Evolutionary conservation across 208 protist genomes (phyloP), one percentile per base, ranked within the genome.

Genomic region (Blechomonas ayalai): DNA sequence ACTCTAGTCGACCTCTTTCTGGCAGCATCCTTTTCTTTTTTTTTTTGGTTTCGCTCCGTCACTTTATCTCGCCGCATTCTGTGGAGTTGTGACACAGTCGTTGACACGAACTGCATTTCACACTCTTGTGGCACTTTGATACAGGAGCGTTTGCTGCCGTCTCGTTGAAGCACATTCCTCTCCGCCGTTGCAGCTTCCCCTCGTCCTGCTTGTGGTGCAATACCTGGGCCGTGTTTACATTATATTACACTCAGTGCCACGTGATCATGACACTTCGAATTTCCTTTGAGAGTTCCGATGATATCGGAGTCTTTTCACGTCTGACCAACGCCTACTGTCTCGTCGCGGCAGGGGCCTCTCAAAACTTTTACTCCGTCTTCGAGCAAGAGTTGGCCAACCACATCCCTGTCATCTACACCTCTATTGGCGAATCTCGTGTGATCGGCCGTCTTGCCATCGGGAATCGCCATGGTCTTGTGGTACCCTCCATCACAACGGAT

Each of bases 251-350:
- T n/a, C n/a, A n/a, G n/a, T n/a, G n/a, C n/a, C n/a, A n/a, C n/a
- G n/a, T n/a, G n/a, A 60, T 16, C 3, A 96, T 96, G 90, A 90
- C 85, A 24, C 72, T 95, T 15, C 89, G 97, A 66, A 88, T 87
- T 28, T 87, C 98, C 60, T 99, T 98, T 69, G 97, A 99, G 73
- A 99, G 97, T 74, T 98, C 81, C 56, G 95, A 94, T 50, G 98
- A 99, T 59, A 92, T 99, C 47, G 99, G 98, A 49, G 98, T 99
- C 15, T 99, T 99, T 56, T 58, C 97, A 9, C 83, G 82, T 39
- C 82, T 99, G 13, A 99, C 99, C 32, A 99, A 99, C 71, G 75
- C 81, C 15, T 99, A 99, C 81, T 99, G 97, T 70, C 69, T 99
- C 0, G 91, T 99, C n/a, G 86, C 86, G 9, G 60, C 94, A 15